These are phyloP conservation scores for Seiridium unicorne DNA, from an alignment of 2,329 filamentous ascomycete species.

Conservation along the genomic window DNA sequence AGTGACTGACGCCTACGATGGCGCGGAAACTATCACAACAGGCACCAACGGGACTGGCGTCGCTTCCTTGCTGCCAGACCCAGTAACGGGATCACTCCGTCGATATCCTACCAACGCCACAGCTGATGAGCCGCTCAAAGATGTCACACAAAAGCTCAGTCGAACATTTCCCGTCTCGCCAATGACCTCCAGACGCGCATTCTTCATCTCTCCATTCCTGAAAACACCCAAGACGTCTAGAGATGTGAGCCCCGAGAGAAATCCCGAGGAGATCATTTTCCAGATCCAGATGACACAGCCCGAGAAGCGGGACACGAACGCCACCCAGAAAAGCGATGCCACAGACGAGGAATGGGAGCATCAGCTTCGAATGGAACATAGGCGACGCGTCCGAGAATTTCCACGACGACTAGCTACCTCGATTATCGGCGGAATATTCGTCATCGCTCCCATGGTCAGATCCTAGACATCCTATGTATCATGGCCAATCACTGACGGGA, in stretches of 20 bases:
- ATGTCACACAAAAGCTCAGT: not conserved
- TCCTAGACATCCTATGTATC: not conserved
- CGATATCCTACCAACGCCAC: not conserved
- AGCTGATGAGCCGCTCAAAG: not conserved
- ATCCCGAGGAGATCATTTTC: not conserved
- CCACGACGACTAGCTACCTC: conserved; percentile 7
- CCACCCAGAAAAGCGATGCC: conserved; percentile 1
- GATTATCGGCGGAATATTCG: conserved; percentile 7
- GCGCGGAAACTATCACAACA: not conserved
- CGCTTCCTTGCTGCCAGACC: not conserved
- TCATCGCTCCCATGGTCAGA: conserved; percentile 11
- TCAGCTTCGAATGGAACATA: conserved; percentile 1
- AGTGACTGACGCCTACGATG: too few relatives aligned
- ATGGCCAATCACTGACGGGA: not conserved
- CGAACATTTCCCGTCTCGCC: not conserved
- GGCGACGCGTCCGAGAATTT: conserved; percentile 6
- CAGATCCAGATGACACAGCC: not conserved
- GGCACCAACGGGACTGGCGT: not conserved
- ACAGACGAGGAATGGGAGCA: conserved; percentile 7
- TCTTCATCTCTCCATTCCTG: conserved; percentile 7
- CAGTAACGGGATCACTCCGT: not conserved
- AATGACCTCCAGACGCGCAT: not conserved
- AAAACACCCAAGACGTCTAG: not conserved
- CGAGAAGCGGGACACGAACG: not conserved
- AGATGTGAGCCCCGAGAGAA: not conserved